Evolutionary conservation across 2,329 filamentous ascomycete genomes (phyloP), one percentile per base, ranked within the genome.

Genomic region (Teratosphaeria destructans): DNA sequence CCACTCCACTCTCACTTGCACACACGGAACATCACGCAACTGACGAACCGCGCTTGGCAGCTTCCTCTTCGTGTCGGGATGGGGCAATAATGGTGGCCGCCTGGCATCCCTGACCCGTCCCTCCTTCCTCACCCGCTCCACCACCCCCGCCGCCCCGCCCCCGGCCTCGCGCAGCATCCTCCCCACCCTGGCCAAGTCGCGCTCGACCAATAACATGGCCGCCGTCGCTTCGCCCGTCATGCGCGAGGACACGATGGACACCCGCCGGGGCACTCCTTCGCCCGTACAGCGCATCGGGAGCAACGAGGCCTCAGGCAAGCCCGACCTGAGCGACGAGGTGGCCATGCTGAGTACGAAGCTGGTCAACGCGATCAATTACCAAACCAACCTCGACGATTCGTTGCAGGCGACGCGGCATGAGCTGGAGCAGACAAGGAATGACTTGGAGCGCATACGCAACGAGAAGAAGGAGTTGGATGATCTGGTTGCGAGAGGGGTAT

Each of bases 351-450:
- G 91, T 75, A 93, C 91, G 55, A 99, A 99, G 74, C 85, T 99
- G 63, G 93, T 99, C 67, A 93, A 94, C 70, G 93, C 94, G 53
- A 96, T 99, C 75, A 99, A 99, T 72, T 88, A 95, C 73, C 92
- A 96, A 74, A 96, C 92, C 7, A 86, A 83, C 26, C 82, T 99
- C 53, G 94, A 97, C 74, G 94, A 99, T 73, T 89, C 85, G 11
- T 79, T 99, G 19, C 87, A 90, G 56, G 85, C 85, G 57, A 88
- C 91, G 16, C 85, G 91, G 43, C 87, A 92, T 71, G 91, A 97
- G 70, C 78, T 97, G 54, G 90, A 95, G 58, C 74, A 82, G 37
- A 84, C 90, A 8, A 83, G 81, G 61, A 82, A 86, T 55, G 83
- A 82, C 66, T 82, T 95, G 57, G 79, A 78, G 58, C 79, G 85